Evolutionary conservation across 1,139 yeast genomes (phyloP), one percentile per base, ranked within the genome.

Genomic region (Yamadazyma oceani): DNA sequence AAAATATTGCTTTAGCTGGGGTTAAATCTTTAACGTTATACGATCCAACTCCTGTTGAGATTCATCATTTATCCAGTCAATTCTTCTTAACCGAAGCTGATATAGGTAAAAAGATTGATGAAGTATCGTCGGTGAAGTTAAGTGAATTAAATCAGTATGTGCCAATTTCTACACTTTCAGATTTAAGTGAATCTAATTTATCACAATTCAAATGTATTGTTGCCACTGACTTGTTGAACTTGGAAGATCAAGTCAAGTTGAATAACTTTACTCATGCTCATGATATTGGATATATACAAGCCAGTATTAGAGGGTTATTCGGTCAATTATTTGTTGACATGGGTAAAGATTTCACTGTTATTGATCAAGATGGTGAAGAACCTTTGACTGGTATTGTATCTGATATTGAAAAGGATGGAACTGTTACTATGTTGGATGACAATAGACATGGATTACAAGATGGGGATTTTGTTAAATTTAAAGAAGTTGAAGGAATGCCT

Each of bases 1-100:
- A 92, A 65, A 92, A 92, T 63, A 88, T 92, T 40, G 95, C 96
- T 0, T 74, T 92, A 39, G 98, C 98, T 2, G 99, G 99, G 51
- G 98, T 92, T 52, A 94, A 92, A 66, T 84, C 95, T 13, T 70
- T 92, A 52, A 75, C 94, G n/a, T 64, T 92, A 31, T 86, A 83
- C 57, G 99, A 92, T 58, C 96, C 96, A 13, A 71, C 68, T 12
- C 77, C 80, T 0, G 84, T 85, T 14, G 63, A 71, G 43, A 51
- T 88, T 35, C 73, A 67, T 37, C 98, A 92, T 58, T 73, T 94
- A 44, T 85, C 96, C 1, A 73, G 96, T 10, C 98, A 92, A 60
- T 92, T 89, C 69, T 92, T 90, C 62, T 72, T 94, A 37, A 57
- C 75, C 9, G 81, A 78, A 46, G 55, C 57, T 1, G 96, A 90